These are phyloP conservation scores for Gossypium stocksii DNA, from an alignment of 345 rosid species.

Conservation along the genomic window DNA sequence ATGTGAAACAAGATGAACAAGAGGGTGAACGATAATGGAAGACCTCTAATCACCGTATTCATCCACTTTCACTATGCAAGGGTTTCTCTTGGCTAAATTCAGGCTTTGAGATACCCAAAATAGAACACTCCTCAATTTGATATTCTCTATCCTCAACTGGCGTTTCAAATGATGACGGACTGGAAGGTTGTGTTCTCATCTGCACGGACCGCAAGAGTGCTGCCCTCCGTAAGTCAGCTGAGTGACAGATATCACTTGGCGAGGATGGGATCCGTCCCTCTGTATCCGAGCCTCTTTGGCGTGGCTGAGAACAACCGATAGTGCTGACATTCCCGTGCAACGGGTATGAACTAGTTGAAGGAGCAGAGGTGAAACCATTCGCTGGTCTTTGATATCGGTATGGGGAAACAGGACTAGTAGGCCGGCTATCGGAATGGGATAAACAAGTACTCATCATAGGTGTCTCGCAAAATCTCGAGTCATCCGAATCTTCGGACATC, in stretches of 20 bases:
- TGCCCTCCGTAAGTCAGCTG: constrained; percentile 83
- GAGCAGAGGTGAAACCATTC: constrained; percentile 36
- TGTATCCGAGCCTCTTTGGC: constrained; percentile 75
- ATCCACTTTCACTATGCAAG: constrained; percentile 36
- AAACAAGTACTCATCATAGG: constrained; percentile 37
- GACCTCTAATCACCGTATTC: constrained; percentile 19
- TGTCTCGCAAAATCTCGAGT: constrained; percentile 56
- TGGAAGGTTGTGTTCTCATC: constrained; percentile 78
- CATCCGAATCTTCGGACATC: constrained; percentile 90
- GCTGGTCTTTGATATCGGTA: constrained; percentile 58
- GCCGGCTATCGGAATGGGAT: constrained; percentile 63
- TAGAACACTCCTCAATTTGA: constrained; percentile 48
- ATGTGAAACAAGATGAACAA: too few species aligned
- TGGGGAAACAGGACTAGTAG: constrained; percentile 85
- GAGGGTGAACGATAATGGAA: too few species aligned
- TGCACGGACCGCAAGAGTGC: constrained; percentile 90
- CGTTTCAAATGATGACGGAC: constrained; percentile 35
- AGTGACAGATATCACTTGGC: constrained; percentile 95
- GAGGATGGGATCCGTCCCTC: constrained; percentile 95
- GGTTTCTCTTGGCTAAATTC: constrained; percentile 48
- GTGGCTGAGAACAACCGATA: constrained; percentile 43
- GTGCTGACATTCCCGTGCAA: constrained; percentile 27
- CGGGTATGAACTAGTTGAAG: constrained; percentile 32
- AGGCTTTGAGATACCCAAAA: constrained; percentile 37
- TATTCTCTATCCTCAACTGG: constrained; percentile 60